These are phyloP conservation scores for Backusella psychrophila DNA, from an alignment of 192 early-diverging fungal genomes.

Conservation along the genomic window DNA sequence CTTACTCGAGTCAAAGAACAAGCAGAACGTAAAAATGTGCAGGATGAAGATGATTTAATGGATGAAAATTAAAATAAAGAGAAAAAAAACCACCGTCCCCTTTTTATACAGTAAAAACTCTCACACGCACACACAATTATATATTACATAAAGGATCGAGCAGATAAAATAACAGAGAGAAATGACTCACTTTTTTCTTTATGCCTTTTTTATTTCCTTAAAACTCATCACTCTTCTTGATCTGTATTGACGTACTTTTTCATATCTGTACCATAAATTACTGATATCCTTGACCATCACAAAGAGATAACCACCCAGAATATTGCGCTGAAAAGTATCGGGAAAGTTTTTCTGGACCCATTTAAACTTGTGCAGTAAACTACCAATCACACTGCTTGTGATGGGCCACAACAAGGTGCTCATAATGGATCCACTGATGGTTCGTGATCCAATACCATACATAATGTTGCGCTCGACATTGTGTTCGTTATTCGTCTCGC, in stretches of 20 bases:
- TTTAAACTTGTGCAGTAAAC: slow-evolving; percentile 14
- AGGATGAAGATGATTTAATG: background rate
- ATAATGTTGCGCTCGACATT: slow-evolving; percentile 45
- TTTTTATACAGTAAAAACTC: background rate
- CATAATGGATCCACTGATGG: slow-evolving; percentile 58
- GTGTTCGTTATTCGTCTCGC: slow-evolving; percentile 1
- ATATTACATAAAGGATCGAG: background rate
- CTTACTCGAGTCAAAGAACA: background rate
- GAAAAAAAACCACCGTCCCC: background rate
- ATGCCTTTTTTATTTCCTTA: background rate
- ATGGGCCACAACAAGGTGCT: slow-evolving; percentile 66
- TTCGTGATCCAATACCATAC: slow-evolving; percentile 51
- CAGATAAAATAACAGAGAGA: background rate
- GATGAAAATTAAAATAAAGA: slow-evolving; percentile 3
- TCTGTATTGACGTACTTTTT: slow-evolving; percentile 17
- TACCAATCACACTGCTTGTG: slow-evolving; percentile 63
- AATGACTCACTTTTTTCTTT: background rate
- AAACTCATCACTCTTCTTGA: slow-evolving; percentile 13
- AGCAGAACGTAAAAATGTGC: background rate
- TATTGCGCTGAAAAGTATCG: slow-evolving; percentile 30
- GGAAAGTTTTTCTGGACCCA: slow-evolving; percentile 21
- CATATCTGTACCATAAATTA: slow-evolving; percentile 56
- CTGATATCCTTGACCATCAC: slow-evolving; percentile 52
- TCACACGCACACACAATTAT: background rate
- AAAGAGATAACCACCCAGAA: slow-evolving; percentile 32